Percentiles rank a stretch among this genome's conserved stretches.
Evolutionary conservation across 768 basidiomycete genomes (phyloP).

Genomic region (Lactarius akahatsu): DNA sequence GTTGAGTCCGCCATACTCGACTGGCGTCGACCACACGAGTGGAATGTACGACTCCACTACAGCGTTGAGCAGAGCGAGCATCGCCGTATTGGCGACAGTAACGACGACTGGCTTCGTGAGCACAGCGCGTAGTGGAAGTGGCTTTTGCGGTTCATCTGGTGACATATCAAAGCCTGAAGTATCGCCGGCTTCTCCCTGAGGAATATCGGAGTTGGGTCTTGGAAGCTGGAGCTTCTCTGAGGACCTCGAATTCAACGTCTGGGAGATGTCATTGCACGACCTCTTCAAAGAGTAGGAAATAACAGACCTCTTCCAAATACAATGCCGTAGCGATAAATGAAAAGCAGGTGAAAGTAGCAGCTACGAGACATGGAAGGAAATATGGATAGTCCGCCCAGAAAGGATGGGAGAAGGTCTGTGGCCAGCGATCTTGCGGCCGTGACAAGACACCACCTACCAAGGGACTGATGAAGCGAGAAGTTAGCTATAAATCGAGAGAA

Average conservation of each 20-base stretch:
- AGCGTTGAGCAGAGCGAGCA: constrained; percentile 44
- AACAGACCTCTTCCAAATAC: constrained; percentile 6
- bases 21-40: constrained; percentile 43
- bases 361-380: constrained; percentile 29
- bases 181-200: background rate
- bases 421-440: constrained; percentile 29
- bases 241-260: background rate
- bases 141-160: constrained; percentile 1
- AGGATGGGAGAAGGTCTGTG: constrained; percentile 17
- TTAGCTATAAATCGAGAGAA: background rate
- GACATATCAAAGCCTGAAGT: background rate
- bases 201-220: background rate
- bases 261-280: background rate
- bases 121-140: constrained; percentile 36
- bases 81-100: constrained; percentile 43
- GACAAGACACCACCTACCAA: constrained; percentile 29
- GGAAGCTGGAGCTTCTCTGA: background rate
- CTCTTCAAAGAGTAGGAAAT: background rate
- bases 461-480: background rate
- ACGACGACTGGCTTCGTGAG: constrained; percentile 36
- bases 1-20: constrained; percentile 32
- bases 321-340: background rate
- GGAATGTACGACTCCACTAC: constrained; percentile 43
- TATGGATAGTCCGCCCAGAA: constrained; percentile 32
- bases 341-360: background rate